These are phyloP conservation scores for Talaromyces albobiverticillius DNA, from an alignment of 2,329 filamentous ascomycete species.

Conservation along the genomic window DNA sequence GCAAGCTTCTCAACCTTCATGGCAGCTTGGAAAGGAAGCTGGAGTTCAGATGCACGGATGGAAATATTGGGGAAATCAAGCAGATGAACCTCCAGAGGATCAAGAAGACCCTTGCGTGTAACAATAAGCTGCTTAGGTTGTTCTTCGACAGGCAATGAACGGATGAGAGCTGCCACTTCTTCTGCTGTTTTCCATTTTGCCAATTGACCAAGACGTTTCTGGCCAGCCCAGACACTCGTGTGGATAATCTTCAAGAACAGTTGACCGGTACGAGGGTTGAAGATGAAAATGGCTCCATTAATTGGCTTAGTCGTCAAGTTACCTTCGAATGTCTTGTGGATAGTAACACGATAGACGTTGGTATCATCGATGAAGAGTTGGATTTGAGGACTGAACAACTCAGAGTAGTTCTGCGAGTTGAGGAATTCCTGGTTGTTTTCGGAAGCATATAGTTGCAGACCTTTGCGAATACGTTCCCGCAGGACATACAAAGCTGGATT, in stretches of 20 bases:
- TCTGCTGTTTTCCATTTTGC: slow-evolving; percentile 99
- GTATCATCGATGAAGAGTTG: slow-evolving; percentile 99
- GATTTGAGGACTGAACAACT: slow-evolving; percentile 98
- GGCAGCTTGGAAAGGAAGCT: slow-evolving; percentile 96
- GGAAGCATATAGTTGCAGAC: slow-evolving; percentile 93
- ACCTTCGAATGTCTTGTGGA: slow-evolving; percentile 99
- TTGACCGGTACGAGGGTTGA: slow-evolving; percentile 97
- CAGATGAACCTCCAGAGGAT: slow-evolving; percentile 94
- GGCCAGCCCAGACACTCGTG: slow-evolving; percentile 97
- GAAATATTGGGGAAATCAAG: slow-evolving; percentile 99
- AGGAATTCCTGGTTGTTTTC: slow-evolving; percentile 99
- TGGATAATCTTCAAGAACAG: slow-evolving; percentile 99
- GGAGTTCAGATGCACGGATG: slow-evolving; percentile 92
- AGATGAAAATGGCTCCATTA: slow-evolving; percentile 99
- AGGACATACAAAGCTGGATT: slow-evolving; percentile 95
- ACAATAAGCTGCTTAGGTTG: slow-evolving; percentile 99
- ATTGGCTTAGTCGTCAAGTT: slow-evolving; percentile 99
- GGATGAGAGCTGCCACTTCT: slow-evolving; percentile 96
- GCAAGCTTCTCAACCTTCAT: slow-evolving; percentile 99
- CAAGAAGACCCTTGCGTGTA: slow-evolving; percentile 91
- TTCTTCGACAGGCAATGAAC: slow-evolving; percentile 93
- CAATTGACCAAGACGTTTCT: slow-evolving; percentile 96
- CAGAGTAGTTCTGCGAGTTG: slow-evolving; percentile 98
- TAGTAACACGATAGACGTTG: slow-evolving; percentile 98
- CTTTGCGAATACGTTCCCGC: slow-evolving; percentile 96